Evolutionary conservation across 495 filamentous ascomycete genomes (phyloP).

Genomic region (Penicillium tannophilum): DNA sequence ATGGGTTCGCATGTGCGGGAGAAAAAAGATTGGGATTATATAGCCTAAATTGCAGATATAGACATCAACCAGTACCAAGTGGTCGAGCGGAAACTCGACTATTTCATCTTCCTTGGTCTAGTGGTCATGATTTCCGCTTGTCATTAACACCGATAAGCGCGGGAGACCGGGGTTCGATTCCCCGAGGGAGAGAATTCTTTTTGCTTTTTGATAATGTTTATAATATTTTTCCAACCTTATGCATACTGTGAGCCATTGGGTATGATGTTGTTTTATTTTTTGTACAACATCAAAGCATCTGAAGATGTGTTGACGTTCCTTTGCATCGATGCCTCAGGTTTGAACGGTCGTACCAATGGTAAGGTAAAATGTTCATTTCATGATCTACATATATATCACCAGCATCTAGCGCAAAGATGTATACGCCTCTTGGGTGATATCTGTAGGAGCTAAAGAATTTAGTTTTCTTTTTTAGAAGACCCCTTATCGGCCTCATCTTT

Average conservation of each 20-base stretch:
- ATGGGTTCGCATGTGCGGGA: not conserved
- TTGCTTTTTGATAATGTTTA: not conserved
- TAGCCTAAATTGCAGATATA: not conserved
- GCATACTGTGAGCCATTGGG: no score
- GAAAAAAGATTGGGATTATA: not conserved
- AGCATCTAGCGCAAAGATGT: not conserved
- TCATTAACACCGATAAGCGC: conserved; percentile 47
- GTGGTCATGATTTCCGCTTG: conserved; percentile 60
- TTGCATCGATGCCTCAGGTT: not conserved
- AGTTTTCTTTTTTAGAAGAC: not conserved
- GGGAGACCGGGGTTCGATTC: conserved; percentile 59
- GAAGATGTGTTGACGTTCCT: not conserved
- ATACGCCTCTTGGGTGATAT: not conserved
- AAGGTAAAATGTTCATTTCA: not conserved
- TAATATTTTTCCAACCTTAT: no score
- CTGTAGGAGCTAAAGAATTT: not conserved
- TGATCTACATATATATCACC: not conserved
- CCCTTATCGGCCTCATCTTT: not conserved
- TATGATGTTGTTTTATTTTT: no score
- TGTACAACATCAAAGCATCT: not conserved
- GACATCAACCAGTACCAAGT: conserved; percentile 29
- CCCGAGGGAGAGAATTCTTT: conserved; percentile 48
- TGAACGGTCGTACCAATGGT: not conserved
- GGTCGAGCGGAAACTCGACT: conserved; percentile 32
- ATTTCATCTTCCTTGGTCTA: conserved; percentile 44